Conservation (phyloP, 495 filamentous ascomycete genomes). For the Trichoderma parareesei region DNA sequence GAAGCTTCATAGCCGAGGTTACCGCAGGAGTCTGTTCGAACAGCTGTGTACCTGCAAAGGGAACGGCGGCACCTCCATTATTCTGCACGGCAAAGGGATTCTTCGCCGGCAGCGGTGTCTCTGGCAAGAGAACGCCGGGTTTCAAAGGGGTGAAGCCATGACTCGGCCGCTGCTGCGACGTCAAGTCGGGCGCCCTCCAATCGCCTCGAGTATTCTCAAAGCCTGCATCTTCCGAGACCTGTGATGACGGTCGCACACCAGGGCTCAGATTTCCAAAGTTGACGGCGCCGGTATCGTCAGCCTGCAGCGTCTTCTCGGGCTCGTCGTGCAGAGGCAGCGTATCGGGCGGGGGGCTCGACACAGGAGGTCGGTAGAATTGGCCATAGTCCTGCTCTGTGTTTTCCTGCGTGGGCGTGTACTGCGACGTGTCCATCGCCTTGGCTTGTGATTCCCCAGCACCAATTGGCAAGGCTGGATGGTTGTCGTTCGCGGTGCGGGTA, state of each 20-base stretch:
- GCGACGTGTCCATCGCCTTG: constrained; percentile 13
- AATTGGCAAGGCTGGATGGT: not conserved
- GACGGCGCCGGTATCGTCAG: constrained; percentile 27
- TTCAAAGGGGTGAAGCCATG: constrained; percentile 10
- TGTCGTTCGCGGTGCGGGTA: not conserved
- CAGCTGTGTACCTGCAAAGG: constrained; percentile 35
- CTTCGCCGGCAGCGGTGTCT: constrained; percentile 34
- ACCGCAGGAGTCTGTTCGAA: constrained; percentile 35
- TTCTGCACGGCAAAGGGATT: constrained; percentile 28
- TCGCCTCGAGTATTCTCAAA: constrained; percentile 13
- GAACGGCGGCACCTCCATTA: constrained; percentile 21
- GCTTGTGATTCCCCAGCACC: not conserved
- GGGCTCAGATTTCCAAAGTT: constrained; percentile 18
- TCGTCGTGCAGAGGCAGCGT: constrained; percentile 14
- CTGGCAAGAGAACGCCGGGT: constrained; percentile 18
- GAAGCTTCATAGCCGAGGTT: constrained; percentile 31
- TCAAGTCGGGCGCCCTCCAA: constrained; percentile 19
- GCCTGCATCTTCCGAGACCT: constrained; percentile 9
- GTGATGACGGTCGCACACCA: constrained; percentile 3
- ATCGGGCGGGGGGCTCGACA: constrained; percentile 1
- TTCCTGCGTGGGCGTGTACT: constrained; percentile 15
- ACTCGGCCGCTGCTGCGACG: constrained; percentile 10
- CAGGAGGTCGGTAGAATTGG: not conserved
- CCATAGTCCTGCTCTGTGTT: constrained; percentile 13
- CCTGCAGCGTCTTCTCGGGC: constrained; percentile 19